phyloP scores from a whole-genome alignment of 2,329 filamentous ascomycete species.

The Huntiella omanensis region DNA sequence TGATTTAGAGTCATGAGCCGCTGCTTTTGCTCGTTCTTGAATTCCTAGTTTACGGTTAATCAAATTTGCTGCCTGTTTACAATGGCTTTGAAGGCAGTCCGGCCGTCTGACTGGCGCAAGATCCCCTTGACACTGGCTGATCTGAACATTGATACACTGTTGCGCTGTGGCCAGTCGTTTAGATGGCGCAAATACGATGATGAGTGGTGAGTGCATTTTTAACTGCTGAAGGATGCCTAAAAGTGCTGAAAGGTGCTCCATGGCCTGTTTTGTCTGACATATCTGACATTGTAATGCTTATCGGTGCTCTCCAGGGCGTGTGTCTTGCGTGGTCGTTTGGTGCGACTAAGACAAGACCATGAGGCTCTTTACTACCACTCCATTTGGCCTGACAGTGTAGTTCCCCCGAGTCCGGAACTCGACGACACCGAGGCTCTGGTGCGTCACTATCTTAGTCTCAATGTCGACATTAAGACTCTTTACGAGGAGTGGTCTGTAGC shows the following conservation, averaged over 20 bases:
- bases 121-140: constrained; percentile 67
- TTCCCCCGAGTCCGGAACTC: constrained; percentile 11
- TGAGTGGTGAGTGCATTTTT: constrained; percentile 47
- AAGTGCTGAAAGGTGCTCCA: too few species aligned
- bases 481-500: constrained; percentile 75
- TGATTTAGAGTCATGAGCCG: not conserved
- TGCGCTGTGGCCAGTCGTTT: constrained; percentile 92
- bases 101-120: constrained; percentile 46
- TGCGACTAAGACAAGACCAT: constrained; percentile 70
- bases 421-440: constrained; percentile 61
- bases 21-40: constrained; percentile 1
- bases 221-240: too few species aligned
- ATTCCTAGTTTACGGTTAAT: not conserved
- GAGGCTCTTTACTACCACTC: constrained; percentile 63
- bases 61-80: not conserved
- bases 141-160: constrained; percentile 81
- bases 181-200: constrained; percentile 76
- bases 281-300: constrained; percentile 4
- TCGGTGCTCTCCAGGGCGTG: constrained; percentile 40
- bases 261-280: not conserved
- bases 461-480: constrained; percentile 52
- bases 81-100: constrained; percentile 5
- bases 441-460: constrained; percentile 71
- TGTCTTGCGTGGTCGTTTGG: constrained; percentile 64
- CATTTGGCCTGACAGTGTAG: constrained; percentile 29